These are phyloP conservation scores for Nepenthes mirabilis DNA, from an alignment of 148 eudicot species.

Conservation along the genomic window DNA sequence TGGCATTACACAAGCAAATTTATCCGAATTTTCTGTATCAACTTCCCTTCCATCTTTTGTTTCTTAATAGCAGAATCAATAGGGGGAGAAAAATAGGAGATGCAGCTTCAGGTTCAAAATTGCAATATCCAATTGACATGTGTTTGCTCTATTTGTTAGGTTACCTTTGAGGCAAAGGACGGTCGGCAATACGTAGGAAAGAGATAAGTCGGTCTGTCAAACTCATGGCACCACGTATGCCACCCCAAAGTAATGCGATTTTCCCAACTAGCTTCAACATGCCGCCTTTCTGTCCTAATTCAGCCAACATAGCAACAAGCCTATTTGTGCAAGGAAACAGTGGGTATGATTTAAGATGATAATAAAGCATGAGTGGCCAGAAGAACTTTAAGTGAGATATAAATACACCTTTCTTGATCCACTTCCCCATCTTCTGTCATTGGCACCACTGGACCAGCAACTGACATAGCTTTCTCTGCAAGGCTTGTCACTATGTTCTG, in stretches of 20 bases:
- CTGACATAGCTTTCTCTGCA: conserved; percentile 95
- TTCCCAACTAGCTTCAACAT: conserved; percentile 60
- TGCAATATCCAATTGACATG: too few species aligned
- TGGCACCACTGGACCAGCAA: conserved; percentile 94
- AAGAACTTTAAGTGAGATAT: background rate
- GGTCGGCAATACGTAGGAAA: conserved; percentile 70
- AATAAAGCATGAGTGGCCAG: background rate
- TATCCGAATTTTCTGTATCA: too few species aligned
- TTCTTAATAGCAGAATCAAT: background rate
- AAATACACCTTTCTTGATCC: conserved; percentile 76
- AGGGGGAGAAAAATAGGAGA: background rate
- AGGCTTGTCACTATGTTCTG: conserved; percentile 59
- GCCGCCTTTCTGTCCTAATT: conserved; percentile 85
- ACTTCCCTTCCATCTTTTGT: too few species aligned
- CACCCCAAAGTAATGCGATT: conserved; percentile 95
- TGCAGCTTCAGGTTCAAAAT: too few species aligned
- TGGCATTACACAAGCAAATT: too few species aligned
- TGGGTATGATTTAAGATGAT: background rate
- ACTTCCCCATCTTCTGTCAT: conserved; percentile 72
- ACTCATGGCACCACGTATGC: conserved; percentile 97
- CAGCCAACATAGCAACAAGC: conserved; percentile 70
- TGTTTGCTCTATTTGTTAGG: background rate
- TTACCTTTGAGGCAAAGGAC: conserved; percentile 78
- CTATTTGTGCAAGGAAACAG: conserved; percentile 26
- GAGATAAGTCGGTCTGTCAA: conserved; percentile 62